phyloP scores from a whole-genome alignment of 2,329 filamentous ascomycete genomes.

The Cytospora piceicola region DNA sequence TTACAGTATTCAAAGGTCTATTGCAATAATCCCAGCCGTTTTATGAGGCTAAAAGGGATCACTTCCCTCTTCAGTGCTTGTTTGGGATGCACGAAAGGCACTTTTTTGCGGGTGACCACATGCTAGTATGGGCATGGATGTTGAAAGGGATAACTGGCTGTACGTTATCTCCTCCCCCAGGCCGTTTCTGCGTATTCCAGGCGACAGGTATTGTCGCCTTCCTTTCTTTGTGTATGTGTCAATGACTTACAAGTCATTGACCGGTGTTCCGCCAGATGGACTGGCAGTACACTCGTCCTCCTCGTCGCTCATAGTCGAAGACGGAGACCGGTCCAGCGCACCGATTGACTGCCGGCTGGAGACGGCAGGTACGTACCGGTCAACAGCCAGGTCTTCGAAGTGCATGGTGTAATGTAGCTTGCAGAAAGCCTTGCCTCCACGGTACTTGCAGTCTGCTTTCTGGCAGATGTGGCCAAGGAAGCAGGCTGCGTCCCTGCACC shows the following conservation, averaged over 20 bases:
- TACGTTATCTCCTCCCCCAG: not conserved
- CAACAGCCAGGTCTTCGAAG: conserved; percentile 30
- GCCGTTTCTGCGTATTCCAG: not conserved
- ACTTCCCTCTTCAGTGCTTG: not conserved
- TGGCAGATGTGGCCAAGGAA: conserved; percentile 41
- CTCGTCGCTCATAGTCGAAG: conserved; percentile 6
- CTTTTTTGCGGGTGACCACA: not conserved
- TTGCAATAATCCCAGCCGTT: not conserved
- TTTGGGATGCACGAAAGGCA: not conserved
- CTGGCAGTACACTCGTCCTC: conserved; percentile 2
- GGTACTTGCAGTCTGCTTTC: conserved; percentile 38
- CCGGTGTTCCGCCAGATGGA: not conserved
- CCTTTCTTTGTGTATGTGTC: not conserved
- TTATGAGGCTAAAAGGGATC: not conserved
- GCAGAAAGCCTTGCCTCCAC: conserved; percentile 39
- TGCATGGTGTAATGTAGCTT: conserved; percentile 35
- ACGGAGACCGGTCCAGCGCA: not conserved
- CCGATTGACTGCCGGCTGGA: not conserved
- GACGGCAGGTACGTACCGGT: conserved; percentile 14
- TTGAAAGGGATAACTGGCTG: not conserved
- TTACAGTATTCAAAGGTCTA: not conserved
- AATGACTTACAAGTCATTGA: not conserved
- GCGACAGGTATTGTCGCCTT: not conserved
- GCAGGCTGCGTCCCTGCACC: conserved; percentile 36
- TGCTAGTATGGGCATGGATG: not conserved